A percentile compares a stretch with the other conserved stretches of the same genome.
Evolutionary conservation across 345 rosid genomes (phyloP).

Genomic region (Salix suchowensis): DNA sequence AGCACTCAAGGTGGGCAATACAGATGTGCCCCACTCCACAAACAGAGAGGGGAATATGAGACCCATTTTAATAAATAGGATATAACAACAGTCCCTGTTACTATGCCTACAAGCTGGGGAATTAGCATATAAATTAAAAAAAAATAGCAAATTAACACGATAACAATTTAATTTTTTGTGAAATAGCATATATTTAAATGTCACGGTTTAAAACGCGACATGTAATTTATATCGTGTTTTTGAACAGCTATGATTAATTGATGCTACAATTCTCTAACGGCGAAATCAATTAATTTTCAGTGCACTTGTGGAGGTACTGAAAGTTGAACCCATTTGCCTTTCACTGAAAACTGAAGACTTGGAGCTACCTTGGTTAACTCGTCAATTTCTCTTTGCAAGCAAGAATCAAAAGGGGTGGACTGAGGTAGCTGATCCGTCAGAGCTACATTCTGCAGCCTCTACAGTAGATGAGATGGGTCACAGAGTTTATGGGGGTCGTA

Average conservation of each 20-base stretch:
- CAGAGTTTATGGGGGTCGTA: conserved; percentile 9
- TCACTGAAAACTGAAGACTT: not conserved
- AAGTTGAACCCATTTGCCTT: not conserved
- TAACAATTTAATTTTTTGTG: too few relatives aligned
- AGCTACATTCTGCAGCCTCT: conserved; percentile 10
- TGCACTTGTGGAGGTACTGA: too few relatives aligned
- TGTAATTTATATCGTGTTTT: too few relatives aligned
- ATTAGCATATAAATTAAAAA: too few relatives aligned
- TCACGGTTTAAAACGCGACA: too few relatives aligned
- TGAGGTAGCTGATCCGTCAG: conserved; percentile 12
- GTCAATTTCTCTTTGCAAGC: conserved; percentile 49
- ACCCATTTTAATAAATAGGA: conserved; percentile 16
- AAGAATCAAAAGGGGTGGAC: conserved; percentile 22
- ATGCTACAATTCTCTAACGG: too few relatives aligned
- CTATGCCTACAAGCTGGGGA: conserved; percentile 24
- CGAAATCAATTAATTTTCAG: too few relatives aligned
- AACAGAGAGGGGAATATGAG: conserved; percentile 26
- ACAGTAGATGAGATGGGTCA: conserved; percentile 17
- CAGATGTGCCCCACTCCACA: conserved; percentile 27
- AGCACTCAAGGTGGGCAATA: conserved; percentile 35
- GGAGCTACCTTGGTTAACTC: conserved; percentile 43
- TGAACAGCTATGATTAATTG: too few relatives aligned
- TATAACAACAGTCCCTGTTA: conserved; percentile 30
- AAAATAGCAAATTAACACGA: too few relatives aligned
- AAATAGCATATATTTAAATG: too few relatives aligned